Base-by-base conservation (phyloP, 148 eudicot genomes). In the Camellia sinensis region DNA sequence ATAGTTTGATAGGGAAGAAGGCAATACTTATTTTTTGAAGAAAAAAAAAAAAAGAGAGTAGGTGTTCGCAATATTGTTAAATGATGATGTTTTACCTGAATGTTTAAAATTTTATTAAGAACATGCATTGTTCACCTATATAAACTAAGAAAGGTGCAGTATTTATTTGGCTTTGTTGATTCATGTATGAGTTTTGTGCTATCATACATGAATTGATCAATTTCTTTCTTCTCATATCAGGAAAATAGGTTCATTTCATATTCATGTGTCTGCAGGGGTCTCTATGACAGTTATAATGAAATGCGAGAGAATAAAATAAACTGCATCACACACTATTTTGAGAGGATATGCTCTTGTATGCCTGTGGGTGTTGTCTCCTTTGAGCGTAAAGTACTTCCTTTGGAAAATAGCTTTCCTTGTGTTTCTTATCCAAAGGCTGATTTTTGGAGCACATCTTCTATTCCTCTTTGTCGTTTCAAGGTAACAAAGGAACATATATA, bases 281-380 rank as follows among this genome's bases (percentile, higher is more conserved):
- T 96, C 21, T 90, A 92, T 83, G 90, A 87, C 71, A 84, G 78
- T 45, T 88, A 92, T 77, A 79, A 79, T 65, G 91, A 82, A 83
- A 87, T 54, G 43, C 90, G 86, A 79, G 95, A 93, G 83, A 86
- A 90, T 79, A 96, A 96, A 86, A 87, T 96, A 84, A 96, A 89
- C 83, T 96, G 99, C 86, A 79, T 96, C 56, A 69, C 84, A 69
- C 98, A 93, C 84, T 96, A 96, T 68, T 92, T 92, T 85, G 98
- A 90, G 88, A 88, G 93, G 87, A 89, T 96, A 87, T 86, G 87
- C 81, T 87, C 87, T 18, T 60, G 65, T 85, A 80, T 88, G 82
- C 98, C 97, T 63, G 7, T 57, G 17, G 97, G 94, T 41, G 79
- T 84, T 86, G 90, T 96, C 82, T 94, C 99, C 12, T 96, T 91